phyloP scores from a whole-genome alignment of 352 stramenopile species.

The Phytophthora europaea region DNA sequence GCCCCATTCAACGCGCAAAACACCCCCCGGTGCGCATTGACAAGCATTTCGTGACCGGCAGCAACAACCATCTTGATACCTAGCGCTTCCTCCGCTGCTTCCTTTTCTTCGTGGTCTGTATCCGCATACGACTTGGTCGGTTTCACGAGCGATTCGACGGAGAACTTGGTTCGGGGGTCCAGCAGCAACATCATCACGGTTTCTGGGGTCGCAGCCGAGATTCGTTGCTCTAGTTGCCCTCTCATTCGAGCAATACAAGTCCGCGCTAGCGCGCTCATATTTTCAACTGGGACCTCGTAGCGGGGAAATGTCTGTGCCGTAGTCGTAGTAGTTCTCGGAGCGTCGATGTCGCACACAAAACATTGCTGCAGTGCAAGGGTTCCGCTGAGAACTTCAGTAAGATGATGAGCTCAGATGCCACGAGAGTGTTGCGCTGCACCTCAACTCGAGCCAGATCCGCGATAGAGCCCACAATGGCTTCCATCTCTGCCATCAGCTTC shows the following conservation, averaged over 20 bases:
- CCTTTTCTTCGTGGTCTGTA: background rate
- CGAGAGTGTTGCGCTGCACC: slow-evolving; percentile 1
- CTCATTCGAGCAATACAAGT: background rate
- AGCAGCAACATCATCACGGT: slow-evolving; percentile 8
- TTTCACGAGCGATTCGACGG: background rate
- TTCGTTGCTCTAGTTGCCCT: background rate
- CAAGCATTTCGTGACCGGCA: background rate
- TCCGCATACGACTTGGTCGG: too few species aligned
- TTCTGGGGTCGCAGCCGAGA: background rate
- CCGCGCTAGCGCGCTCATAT: background rate
- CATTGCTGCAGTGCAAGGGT: background rate
- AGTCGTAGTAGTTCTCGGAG: background rate
- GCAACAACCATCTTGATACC: background rate
- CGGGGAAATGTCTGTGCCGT: background rate
- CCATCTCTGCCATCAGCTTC: slow-evolving; percentile 9
- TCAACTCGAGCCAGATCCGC: slow-evolving; percentile 15
- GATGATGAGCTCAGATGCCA: slow-evolving; percentile 17
- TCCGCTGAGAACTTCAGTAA: slow-evolving; percentile 8
- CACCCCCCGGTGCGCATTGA: slow-evolving; percentile 7
- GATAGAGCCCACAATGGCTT: slow-evolving; percentile 2
- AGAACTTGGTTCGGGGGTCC: slow-evolving; percentile 12
- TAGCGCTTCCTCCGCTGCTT: background rate
- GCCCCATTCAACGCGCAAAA: background rate
- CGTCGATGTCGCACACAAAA: background rate
- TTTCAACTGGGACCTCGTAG: background rate